Base-by-base conservation (phyloP, 1,139 yeast species). In the Saccharomyces hybrid region DNA sequence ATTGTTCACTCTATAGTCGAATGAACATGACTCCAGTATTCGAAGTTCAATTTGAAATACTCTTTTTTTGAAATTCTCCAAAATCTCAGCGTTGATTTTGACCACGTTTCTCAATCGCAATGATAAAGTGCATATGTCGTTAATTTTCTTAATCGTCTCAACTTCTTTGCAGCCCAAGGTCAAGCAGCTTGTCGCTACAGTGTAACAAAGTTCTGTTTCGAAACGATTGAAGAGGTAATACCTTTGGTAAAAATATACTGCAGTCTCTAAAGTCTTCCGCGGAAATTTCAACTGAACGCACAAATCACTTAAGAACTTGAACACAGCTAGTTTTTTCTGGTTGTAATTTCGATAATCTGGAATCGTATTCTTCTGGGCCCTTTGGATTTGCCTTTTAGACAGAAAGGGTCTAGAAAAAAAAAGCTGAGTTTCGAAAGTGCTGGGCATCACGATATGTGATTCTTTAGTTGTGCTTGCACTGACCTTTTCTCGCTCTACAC, bases 121-220 rank as follows among this genome's bases (percentile, higher is more conserved):
- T 1, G 73, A 66, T 16, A 62, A 59, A 1, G 61, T 49, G 48
- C 71, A 68, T 25, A 69, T 66, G 52, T 88, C 93, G 56, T 82
- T 76, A 16, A 86, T 72, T 63, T 88, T 86, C 70, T 91, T 91
- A 46, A 91, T 84, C 47, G 96, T 90, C 67, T 91, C 98, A 66
- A 89, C 96, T 62, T 84, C 83, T 69, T 93, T 91, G 47, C 86
- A 77, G 2, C 97, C 88, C 38, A 90, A 77, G 57, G 89, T 81
- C n/a, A 93, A 66, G 56, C 95, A 81, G 5, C 96, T 80, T 4
- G 86, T 71, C 0, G 88, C 90, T 25, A 86, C 80, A 47, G 84
- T 84, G 62, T 73, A 67, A 53, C 74, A 71, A 23, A 68, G 53
- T 27, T 65, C 70, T 1, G 73, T 70, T 55, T 80, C 83, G 62